A percentile compares a stretch with the other conserved stretches of the same genome.
Evolutionary conservation across 1,139 yeast species (phyloP).

Genomic region (Taphrina pruni): DNA sequence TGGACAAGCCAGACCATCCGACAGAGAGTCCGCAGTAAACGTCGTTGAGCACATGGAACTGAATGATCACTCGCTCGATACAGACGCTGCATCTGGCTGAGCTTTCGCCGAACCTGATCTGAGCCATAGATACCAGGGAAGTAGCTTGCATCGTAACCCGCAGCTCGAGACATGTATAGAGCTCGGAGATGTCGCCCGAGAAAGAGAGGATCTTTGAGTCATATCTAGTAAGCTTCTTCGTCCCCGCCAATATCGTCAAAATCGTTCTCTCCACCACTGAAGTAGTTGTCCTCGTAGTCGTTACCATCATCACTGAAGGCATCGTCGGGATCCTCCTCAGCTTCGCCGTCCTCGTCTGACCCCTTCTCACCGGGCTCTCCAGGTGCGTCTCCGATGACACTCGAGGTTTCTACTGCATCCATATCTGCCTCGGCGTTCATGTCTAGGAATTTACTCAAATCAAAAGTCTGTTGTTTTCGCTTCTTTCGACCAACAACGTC

Average conservation of each 20-base stretch:
- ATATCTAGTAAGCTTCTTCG: conserved; percentile 28
- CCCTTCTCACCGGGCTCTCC: conserved; percentile 18
- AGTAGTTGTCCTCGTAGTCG: conserved; percentile 37
- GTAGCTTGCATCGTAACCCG: too few relatives aligned
- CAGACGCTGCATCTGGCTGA: too few relatives aligned
- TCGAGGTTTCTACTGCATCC: conserved; percentile 21
- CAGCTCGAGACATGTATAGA: too few relatives aligned
- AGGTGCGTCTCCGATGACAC: conserved; percentile 21
- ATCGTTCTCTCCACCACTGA: conserved; percentile 36
- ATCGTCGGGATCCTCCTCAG: conserved; percentile 32
- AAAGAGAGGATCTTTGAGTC: too few relatives aligned
- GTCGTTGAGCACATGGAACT: too few relatives aligned
- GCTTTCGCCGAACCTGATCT: neutral
- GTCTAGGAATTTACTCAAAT: conserved; percentile 26
- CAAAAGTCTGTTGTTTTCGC: conserved; percentile 34
- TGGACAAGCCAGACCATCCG: neutral
- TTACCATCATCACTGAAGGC: conserved; percentile 40
- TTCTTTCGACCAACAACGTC: conserved; percentile 32
- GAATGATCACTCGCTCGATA: too few relatives aligned
- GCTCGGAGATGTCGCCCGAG: too few relatives aligned
- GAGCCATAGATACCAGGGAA: neutral
- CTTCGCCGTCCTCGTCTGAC: conserved; percentile 28
- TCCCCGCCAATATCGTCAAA: conserved; percentile 33
- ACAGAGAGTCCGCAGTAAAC: too few relatives aligned
- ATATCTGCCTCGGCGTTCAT: conserved; percentile 33